A percentile compares a stretch with the other conserved stretches of the same genome.
phyloP scores from a whole-genome alignment of 2,329 filamentous ascomycete species.

The Colletotrichum cereale region DNA sequence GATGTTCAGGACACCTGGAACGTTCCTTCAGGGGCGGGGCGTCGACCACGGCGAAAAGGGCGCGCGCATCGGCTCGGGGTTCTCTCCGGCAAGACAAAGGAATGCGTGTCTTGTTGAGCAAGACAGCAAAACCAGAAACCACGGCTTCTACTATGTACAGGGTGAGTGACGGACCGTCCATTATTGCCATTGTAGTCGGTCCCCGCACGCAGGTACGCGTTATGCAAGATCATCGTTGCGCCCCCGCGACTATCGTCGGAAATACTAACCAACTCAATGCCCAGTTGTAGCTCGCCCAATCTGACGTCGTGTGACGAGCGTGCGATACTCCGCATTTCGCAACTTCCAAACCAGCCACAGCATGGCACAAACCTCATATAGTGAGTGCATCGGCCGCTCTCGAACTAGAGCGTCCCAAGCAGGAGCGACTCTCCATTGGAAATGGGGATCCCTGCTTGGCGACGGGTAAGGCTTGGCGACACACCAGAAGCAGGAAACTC shows the following conservation, averaged over 20 bases:
- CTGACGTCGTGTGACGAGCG: constrained; percentile 30
- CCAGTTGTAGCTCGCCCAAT: constrained; percentile 13
- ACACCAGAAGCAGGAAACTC: not conserved
- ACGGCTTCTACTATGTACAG: not conserved
- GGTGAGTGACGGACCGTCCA: constrained; percentile 11
- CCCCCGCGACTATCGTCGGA: constrained; percentile 36
- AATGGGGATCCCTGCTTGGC: not conserved
- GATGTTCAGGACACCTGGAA: constrained; percentile 3
- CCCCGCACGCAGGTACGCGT: constrained; percentile 12
- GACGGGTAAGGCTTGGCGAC: constrained; percentile 15
- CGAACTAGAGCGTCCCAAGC: not conserved
- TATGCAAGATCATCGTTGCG: constrained; percentile 40
- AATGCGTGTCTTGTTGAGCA: constrained; percentile 19
- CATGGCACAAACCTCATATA: not conserved
- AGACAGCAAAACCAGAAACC: constrained; percentile 10
- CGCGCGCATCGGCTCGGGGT: constrained; percentile 16
- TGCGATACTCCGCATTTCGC: constrained; percentile 30
- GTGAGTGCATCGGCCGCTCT: not conserved
- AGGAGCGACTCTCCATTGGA: not conserved
- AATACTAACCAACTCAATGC: constrained; percentile 9
- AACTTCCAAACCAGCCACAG: not conserved
- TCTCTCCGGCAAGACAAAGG: constrained; percentile 29
- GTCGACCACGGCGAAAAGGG: constrained; percentile 5
- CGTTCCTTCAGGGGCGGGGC: constrained; percentile 6
- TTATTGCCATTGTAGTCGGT: constrained; percentile 16